Evolutionary conservation across 1,284 basidiomycete species (phyloP), one percentile per base, ranked within the genome.

Genomic region (Schizophyllum commune): DNA sequence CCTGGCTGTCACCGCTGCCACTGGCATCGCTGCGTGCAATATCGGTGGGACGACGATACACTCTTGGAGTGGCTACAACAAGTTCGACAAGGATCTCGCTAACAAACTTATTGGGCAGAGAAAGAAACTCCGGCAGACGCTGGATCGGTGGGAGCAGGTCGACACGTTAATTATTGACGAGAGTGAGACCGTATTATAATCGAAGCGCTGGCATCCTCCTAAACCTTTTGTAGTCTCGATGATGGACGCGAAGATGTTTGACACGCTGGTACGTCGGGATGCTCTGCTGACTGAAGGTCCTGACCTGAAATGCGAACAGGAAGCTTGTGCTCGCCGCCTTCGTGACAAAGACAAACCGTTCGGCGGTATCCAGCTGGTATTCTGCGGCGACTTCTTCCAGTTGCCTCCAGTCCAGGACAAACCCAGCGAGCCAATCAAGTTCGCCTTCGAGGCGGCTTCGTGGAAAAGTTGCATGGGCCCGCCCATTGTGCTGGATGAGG

Each of bases 311-410:
- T n/a, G n/a, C n/a, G n/a, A n/a, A n/a, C n/a, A n/a, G 74, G 74
- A 75, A 64, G 67, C 69, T 32, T 82, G 94, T 22, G 92, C 83
- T 1, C 73, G 81, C 54, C 60, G 68, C 0, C 69, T 94, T 11
- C 81, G 91, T 56, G 79, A 81, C 63, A 82, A 75, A 20, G 32
- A 60, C 0, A 68, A 72, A 52, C 89, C 93, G 0, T 96, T 95
- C 65, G 94, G 94, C 22, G 94, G 91, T 7, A 92, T 96, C n/a
- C 86, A 95, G 86, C 75, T 97, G 54, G 79, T 96, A 60, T 75
- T 94, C 54, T 92, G 91, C 1, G 94, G 94, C 2, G 94, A 96
- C 73, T 96, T 96, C 74, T 94, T 91, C 74, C 94, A 97, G 73
- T 80, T 97, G 0, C 94, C 94, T 0, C 94, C 94, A 0, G 93